Base-by-base conservation (phyloP, 2,329 filamentous ascomycete species). In the Akanthomyces lecanii region DNA sequence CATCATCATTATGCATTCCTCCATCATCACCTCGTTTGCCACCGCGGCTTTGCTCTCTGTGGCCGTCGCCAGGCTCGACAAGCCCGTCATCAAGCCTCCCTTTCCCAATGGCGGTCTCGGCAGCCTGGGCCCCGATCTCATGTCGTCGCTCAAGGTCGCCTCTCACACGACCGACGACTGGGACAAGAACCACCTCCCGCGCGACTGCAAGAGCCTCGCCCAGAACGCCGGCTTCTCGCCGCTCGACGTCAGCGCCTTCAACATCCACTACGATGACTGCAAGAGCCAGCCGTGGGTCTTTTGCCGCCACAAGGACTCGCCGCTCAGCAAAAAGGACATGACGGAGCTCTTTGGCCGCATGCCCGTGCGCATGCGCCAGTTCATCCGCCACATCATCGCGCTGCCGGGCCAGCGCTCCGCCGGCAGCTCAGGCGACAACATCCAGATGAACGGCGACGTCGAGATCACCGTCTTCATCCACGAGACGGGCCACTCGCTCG, bases 261-360 rank as follows among this genome's bases (percentile, higher is more conserved):
- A 70, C 61, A 67, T 70, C 25, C 66, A 64, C 56, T 73, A 69
- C 53, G 52, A 65, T 50, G 72, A 73, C 64, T 74, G 72, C 64
- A 38, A 25, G 21, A 58, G 66, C 50, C 60, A 62, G 60, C 62
- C 67, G 28, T 75, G 72, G 72, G 67, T 70, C 56, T 69, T 75
- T 50, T 75, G 73, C 60, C 66, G 73, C 1, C 71, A 73, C 63
- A 69, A 66, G 50, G 63, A 69, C 38, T 65, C 70, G 11, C 60
- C 64, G 1, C 62, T 68, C n/a, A 66, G 59, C 64, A 54, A 70
- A 58, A 50, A 54, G 4, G 65, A 68, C 28, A 71, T 74, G 66
- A 65, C 69, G 14, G 67, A 69, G 47, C 61, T 70, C 30, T 73
- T 73, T 40, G 72, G 71, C 12, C 68, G 70, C 30, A 36, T 73